phyloP scores from a whole-genome alignment of 2,329 filamentous ascomycete species.

The Madurella mycetomatis region DNA sequence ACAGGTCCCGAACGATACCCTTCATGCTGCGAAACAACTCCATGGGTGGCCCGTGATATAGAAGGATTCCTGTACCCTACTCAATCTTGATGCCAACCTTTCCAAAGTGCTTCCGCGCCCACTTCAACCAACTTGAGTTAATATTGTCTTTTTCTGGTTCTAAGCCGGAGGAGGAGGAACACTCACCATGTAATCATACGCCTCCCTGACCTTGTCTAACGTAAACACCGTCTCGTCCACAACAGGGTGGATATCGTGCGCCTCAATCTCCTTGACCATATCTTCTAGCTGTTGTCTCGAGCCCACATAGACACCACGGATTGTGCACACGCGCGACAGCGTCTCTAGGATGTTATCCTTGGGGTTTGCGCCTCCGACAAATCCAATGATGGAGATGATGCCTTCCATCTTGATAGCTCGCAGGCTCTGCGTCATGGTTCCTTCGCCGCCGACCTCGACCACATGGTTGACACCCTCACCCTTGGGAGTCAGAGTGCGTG shows the following conservation, averaged over 20 bases:
- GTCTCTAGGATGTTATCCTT: slow-evolving; percentile 51
- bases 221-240: slow-evolving; percentile 36
- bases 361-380: slow-evolving; percentile 40
- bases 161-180: not conserved
- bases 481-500: slow-evolving; percentile 43
- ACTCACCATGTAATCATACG: slow-evolving; percentile 50
- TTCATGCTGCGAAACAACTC: no score
- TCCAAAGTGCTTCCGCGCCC: slow-evolving; percentile 51
- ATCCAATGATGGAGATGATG: slow-evolving; percentile 37
- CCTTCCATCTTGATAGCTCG: slow-evolving; percentile 31
- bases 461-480: slow-evolving; percentile 48
- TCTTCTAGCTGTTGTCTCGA: slow-evolving; percentile 38
- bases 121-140: slow-evolving; percentile 25
- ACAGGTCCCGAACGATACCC: no score
- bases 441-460: slow-evolving; percentile 52
- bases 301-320: slow-evolving; percentile 41
- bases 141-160: not conserved
- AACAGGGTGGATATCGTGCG: slow-evolving; percentile 40
- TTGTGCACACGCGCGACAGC: slow-evolving; percentile 34
- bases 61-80: slow-evolving; percentile 23
- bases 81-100: slow-evolving; percentile 49
- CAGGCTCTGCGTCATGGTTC: slow-evolving; percentile 42
- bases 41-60: no score
- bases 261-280: slow-evolving; percentile 41
- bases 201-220: slow-evolving; percentile 37